phyloP scores from a whole-genome alignment of 179 eudicot species.

The Silene coronaria region DNA sequence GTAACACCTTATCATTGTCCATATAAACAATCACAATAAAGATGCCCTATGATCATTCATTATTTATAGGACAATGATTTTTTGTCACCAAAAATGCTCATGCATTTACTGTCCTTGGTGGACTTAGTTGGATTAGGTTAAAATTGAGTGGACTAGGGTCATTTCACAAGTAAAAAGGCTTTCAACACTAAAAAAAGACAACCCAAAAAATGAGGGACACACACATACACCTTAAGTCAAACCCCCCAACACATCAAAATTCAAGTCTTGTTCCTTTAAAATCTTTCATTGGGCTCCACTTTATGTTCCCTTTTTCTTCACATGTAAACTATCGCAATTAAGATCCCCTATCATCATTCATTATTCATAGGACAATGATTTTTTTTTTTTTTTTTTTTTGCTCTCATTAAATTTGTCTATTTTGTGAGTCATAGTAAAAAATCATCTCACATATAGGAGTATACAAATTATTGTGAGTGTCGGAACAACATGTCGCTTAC shows the following conservation, averaged over 20 bases:
- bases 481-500: too few species aligned
- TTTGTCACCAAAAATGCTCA: too few species aligned
- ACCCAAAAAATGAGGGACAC: background rate
- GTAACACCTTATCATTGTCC: too few species aligned
- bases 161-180: background rate
- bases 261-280: conserved; percentile 14
- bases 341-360: background rate
- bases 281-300: conserved; percentile 10
- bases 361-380: background rate
- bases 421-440: background rate
- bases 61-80: too few species aligned
- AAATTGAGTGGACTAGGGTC: background rate
- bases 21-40: too few species aligned
- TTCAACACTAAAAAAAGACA: background rate
- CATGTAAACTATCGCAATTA: conserved; percentile 14
- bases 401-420: background rate
- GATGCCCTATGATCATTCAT: too few species aligned
- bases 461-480: too few species aligned
- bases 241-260: conserved; percentile 15
- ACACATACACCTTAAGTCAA: conserved; percentile 14
- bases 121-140: conserved; percentile 1
- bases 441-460: background rate
- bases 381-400: background rate
- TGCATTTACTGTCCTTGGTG: background rate
- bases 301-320: conserved; percentile 17